Evolutionary conservation across 164 flowering plant genomes (phyloP).

Genomic region (Chloranthus sessilifolius): DNA sequence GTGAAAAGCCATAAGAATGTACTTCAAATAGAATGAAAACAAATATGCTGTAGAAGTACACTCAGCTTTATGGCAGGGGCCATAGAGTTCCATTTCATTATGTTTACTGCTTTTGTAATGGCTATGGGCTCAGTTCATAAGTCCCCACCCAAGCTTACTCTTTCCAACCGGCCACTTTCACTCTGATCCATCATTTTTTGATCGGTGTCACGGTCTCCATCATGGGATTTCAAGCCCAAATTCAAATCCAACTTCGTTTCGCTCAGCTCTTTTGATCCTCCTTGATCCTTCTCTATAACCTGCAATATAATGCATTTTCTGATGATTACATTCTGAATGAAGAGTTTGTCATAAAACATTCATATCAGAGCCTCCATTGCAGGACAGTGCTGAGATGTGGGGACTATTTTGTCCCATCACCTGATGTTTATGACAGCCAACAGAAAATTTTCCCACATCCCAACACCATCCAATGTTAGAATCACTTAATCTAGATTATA

Average conservation of each 20-base stretch:
- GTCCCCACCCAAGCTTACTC: constrained; percentile 14
- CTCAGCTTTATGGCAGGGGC: not conserved
- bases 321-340: not conserved
- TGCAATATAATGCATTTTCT: constrained; percentile 12
- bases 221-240: constrained; percentile 41
- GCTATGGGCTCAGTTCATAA: constrained; percentile 7
- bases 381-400: too few relatives aligned
- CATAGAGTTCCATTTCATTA: not conserved
- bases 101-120: constrained; percentile 1
- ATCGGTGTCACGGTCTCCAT: constrained; percentile 27
- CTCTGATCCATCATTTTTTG: constrained; percentile 15
- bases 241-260: constrained; percentile 73
- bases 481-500: not conserved
- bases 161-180: constrained; percentile 18
- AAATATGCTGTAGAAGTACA: too few relatives aligned
- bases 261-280: constrained; percentile 53
- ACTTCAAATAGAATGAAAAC: too few relatives aligned
- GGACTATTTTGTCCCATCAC: too few relatives aligned
- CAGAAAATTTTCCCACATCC: too few relatives aligned
- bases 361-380: not conserved
- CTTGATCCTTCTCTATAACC: constrained; percentile 32
- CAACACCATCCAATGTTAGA: not conserved
- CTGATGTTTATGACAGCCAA: too few relatives aligned
- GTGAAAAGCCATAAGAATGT: too few relatives aligned
- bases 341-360: not conserved